These are phyloP conservation scores for Torulaspora globosa DNA, from an alignment of 1,139 yeast genomes.

Conservation along the genomic window DNA sequence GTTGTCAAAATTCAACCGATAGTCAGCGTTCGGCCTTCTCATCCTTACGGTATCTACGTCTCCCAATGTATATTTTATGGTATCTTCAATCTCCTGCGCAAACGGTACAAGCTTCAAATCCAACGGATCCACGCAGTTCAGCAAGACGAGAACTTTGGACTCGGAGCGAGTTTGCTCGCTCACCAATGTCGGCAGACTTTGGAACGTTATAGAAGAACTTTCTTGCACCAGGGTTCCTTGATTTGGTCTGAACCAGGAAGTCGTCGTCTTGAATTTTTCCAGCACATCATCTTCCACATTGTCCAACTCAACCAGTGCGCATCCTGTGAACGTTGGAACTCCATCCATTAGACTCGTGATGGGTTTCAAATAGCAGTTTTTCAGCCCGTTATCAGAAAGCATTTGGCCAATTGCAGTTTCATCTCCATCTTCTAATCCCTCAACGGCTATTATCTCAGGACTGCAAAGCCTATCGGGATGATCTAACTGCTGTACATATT, in stretches of 20 bases:
- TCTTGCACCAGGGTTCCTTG: slow-evolving; percentile 22
- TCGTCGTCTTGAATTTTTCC: slow-evolving; percentile 10
- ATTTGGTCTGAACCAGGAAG: slow-evolving; percentile 29
- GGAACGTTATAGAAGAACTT: slow-evolving; percentile 30
- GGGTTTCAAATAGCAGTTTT: slow-evolving; percentile 16
- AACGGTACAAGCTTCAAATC: slow-evolving; percentile 55
- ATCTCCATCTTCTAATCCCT: slow-evolving; percentile 14
- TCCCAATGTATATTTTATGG: slow-evolving; percentile 55
- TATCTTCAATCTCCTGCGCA: slow-evolving; percentile 49
- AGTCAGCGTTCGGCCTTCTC: slow-evolving; percentile 61
- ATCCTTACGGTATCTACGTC: slow-evolving; percentile 52
- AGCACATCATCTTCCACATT: slow-evolving; percentile 6
- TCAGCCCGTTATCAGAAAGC: slow-evolving; percentile 13
- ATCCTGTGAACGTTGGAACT: slow-evolving; percentile 16
- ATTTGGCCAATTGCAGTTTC: slow-evolving; percentile 12
- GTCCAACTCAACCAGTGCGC: slow-evolving; percentile 16
- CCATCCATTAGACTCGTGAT: slow-evolving; percentile 3
- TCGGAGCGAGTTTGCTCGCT: slow-evolving; percentile 16
- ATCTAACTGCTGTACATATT: slow-evolving; percentile 25
- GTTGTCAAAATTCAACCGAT: slow-evolving; percentile 42
- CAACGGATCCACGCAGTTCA: slow-evolving; percentile 62
- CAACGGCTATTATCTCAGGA: slow-evolving; percentile 22
- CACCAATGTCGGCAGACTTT: slow-evolving; percentile 32
- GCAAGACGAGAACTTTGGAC: slow-evolving; percentile 58
- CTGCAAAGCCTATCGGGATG: slow-evolving; percentile 24